These are phyloP conservation scores for Xylariaceae sp. DNA, from an alignment of 2,329 filamentous ascomycete genomes.

Conservation along the genomic window DNA sequence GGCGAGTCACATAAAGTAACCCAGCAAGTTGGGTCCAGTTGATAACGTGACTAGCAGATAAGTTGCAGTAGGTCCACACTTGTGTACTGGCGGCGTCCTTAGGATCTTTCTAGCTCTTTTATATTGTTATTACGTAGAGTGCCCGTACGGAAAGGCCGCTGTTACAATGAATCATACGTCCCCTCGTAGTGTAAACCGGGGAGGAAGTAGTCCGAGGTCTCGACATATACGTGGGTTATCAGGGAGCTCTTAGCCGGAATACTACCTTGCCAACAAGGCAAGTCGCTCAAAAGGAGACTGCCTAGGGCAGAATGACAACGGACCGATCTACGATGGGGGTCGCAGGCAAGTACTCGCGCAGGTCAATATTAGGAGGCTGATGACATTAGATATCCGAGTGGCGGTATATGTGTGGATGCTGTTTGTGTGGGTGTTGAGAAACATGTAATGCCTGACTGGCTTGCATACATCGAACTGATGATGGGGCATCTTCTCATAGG, in stretches of 20 bases:
- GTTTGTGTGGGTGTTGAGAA: slow-evolving; percentile 28
- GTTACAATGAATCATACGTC: background rate
- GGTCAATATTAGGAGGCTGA: slow-evolving; percentile 2
- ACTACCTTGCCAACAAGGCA: background rate
- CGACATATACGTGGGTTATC: background rate
- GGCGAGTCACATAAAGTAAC: slow-evolving; percentile 20
- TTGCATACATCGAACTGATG: slow-evolving; percentile 39
- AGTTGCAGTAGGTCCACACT: slow-evolving; percentile 25
- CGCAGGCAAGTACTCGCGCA: slow-evolving; percentile 9
- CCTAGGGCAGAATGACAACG: slow-evolving; percentile 8
- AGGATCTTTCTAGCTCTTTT: background rate
- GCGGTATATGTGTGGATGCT: slow-evolving; percentile 30
- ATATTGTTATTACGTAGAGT: background rate
- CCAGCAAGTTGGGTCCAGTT: slow-evolving; percentile 22
- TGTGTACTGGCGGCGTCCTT: slow-evolving; percentile 4
- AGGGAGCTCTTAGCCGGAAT: background rate
- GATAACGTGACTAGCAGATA: slow-evolving; percentile 23
- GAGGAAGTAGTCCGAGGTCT: background rate
- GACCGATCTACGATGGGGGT: slow-evolving; percentile 5
- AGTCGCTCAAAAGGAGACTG: slow-evolving; percentile 12
- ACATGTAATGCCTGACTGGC: slow-evolving; percentile 33
- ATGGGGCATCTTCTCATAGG: slow-evolving; percentile 41
- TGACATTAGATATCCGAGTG: slow-evolving; percentile 10
- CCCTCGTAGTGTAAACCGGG: background rate
- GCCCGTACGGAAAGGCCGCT: background rate